Percentiles rank a stretch among this genome's conserved stretches.
Conservation (phyloP, 805 yeast genomes). For the Diddensiella caesifluorescens region DNA sequence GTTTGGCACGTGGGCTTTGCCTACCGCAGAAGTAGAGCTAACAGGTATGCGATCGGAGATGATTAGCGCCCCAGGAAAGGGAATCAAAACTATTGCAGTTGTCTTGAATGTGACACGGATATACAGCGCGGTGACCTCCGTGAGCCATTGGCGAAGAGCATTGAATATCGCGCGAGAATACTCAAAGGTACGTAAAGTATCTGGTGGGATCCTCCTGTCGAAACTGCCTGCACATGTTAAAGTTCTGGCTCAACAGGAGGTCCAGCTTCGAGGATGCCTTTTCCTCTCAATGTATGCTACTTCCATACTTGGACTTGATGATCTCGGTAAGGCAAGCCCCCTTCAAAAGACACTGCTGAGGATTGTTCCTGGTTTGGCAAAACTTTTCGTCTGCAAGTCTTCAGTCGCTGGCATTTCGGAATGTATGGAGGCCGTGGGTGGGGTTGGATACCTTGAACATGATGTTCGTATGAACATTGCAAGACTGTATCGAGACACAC, state of each 20-base stretch:
- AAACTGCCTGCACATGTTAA: conserved; percentile 26
- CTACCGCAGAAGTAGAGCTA: conserved; percentile 31
- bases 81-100: conserved; percentile 28
- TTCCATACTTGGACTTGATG: conserved; percentile 25
- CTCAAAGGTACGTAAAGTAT: conserved; percentile 26
- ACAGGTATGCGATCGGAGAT: conserved; percentile 22
- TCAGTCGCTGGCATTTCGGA: conserved; percentile 28
- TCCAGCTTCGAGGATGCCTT: conserved; percentile 21
- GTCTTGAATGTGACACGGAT: conserved; percentile 29
- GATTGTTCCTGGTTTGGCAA: conserved; percentile 27
- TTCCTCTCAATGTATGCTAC: conserved; percentile 24
- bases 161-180: conserved; percentile 24
- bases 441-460: conserved; percentile 31
- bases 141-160: conserved; percentile 24
- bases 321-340: conserved; percentile 12
- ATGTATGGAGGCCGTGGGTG: conserved; percentile 33
- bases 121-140: conserved; percentile 25
- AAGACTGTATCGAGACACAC: conserved; percentile 27
- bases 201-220: conserved; percentile 23
- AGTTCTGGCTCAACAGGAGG: conserved; percentile 26
- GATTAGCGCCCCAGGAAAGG: conserved; percentile 22
- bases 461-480: conserved; percentile 30
- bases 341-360: conserved; percentile 21
- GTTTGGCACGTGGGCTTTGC: conserved; percentile 31
- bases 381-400: conserved; percentile 25